A percentile compares a stretch with the other conserved stretches of the same genome.
phyloP scores from a whole-genome alignment of 23 red algal genomes.

The Cyanidium caldarium region DNA sequence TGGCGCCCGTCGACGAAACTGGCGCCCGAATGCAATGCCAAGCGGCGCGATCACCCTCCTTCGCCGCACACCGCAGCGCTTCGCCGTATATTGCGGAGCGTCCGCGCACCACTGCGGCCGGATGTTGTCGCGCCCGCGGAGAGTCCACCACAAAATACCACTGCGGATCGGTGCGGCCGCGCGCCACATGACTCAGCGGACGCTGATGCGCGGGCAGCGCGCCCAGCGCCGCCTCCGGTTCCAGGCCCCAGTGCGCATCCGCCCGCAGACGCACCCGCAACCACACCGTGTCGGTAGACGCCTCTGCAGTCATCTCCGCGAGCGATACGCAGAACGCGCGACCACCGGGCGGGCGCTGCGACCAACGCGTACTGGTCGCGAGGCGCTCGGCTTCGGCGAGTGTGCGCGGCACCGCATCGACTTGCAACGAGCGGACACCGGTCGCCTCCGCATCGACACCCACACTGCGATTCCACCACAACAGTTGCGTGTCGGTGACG shows the following conservation, averaged over 20 bases:
- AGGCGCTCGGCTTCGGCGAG: neutral
- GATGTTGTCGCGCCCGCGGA: neutral
- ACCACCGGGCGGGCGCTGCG: neutral
- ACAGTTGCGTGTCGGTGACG: conserved; percentile 25
- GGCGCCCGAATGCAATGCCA: no score
- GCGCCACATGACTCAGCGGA: neutral
- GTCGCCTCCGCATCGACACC: no score
- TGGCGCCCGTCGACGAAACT: no score
- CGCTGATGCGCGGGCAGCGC: neutral
- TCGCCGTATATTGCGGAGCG: no score
- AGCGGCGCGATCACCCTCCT: no score
- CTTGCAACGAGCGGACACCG: no score
- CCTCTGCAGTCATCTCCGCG: neutral
- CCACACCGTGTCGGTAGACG: neutral
- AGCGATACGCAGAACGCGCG: neutral
- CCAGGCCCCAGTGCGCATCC: neutral
- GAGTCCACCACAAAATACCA: neutral
- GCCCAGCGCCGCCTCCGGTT: neutral
- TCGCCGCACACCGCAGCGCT: no score
- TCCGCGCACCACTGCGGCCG: no score
- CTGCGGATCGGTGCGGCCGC: neutral
- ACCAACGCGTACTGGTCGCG: neutral
- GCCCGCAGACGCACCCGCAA: conserved; percentile 4
- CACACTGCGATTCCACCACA: conserved; percentile 7
- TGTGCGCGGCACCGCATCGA: neutral